Percentiles rank a stretch among this genome's conserved stretches.
Evolutionary conservation across 2,329 filamentous ascomycete genomes (phyloP).

Genomic region (Verticillium klebahnii): DNA sequence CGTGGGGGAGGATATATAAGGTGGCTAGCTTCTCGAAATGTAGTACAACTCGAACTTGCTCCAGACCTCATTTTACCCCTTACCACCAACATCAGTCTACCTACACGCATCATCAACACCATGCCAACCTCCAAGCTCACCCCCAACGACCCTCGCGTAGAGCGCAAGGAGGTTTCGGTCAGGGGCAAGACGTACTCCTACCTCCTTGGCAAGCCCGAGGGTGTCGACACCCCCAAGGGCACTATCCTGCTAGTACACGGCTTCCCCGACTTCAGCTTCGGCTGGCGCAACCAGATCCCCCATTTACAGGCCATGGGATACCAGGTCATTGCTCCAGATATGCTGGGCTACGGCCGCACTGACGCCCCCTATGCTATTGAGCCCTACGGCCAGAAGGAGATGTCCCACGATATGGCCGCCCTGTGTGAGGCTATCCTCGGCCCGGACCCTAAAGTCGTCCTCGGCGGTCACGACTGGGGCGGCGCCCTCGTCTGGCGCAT

Average conservation of each 20-base stretch:
- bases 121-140: no score
- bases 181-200: constrained; percentile 69
- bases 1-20: no score
- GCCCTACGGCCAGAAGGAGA: constrained; percentile 64
- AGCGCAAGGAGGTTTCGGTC: constrained; percentile 57
- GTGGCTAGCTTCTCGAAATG: no score
- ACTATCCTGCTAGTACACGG: constrained; percentile 61
- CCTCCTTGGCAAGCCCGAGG: constrained; percentile 47
- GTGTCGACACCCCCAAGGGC: constrained; percentile 28
- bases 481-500: constrained; percentile 72
- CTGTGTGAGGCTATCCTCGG: constrained; percentile 55
- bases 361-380: constrained; percentile 57
- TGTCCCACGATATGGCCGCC: constrained; percentile 69
- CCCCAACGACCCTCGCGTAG: constrained; percentile 59
- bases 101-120: no score
- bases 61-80: no score
- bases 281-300: constrained; percentile 88
- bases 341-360: constrained; percentile 80
- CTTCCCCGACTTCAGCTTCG: constrained; percentile 79
- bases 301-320: constrained; percentile 66
- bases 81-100: no score
- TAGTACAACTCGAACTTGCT: no score
- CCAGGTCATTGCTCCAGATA: constrained; percentile 77
- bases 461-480: constrained; percentile 94
- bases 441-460: constrained; percentile 55